Conservation (phyloP, 2,329 filamentous ascomycete species). For the Fusarium miscanthi region DNA sequence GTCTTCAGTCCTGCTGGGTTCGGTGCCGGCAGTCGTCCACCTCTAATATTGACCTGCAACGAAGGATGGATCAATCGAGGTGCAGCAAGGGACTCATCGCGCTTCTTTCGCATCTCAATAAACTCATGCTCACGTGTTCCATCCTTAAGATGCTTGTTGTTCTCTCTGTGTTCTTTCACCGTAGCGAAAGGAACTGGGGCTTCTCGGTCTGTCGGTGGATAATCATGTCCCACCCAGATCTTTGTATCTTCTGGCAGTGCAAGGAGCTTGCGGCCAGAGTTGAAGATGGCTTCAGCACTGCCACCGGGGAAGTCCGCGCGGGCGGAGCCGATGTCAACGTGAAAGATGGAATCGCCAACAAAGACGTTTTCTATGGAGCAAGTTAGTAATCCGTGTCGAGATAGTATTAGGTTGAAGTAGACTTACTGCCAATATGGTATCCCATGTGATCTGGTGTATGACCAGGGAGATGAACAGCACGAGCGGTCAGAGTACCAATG, state of each 20-base stretch:
- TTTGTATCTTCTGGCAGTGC: constrained; percentile 55
- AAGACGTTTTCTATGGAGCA: constrained; percentile 56
- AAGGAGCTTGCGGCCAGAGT: constrained; percentile 57
- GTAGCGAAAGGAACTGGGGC: constrained; percentile 55
- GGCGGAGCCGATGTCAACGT: constrained; percentile 63
- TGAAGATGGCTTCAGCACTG: constrained; percentile 55
- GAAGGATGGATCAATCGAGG: constrained; percentile 62
- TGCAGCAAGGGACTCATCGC: constrained; percentile 56
- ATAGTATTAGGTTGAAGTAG: fast-evolving
- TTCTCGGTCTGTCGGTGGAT: constrained; percentile 52
- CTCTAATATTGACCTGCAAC: constrained; percentile 65
- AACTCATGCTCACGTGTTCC: constrained; percentile 57
- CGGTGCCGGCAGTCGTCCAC: constrained; percentile 54
- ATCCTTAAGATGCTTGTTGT: constrained; percentile 61
- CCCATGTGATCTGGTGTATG: constrained; percentile 71
- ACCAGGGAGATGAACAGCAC: constrained; percentile 66
- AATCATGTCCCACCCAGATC: constrained; percentile 68
- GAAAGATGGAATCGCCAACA: constrained; percentile 64
- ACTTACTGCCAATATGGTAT: constrained; percentile 62
- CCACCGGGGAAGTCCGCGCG: constrained; percentile 67
- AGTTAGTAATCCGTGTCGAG: fast-evolving
- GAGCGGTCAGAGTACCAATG: constrained; percentile 59
- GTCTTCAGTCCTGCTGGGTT: constrained; percentile 47
- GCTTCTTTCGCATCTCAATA: constrained; percentile 54
- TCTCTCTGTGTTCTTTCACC: constrained; percentile 57